Base-by-base conservation (phyloP, 495 filamentous ascomycete genomes). In the Sabuloglossum arenarium region DNA sequence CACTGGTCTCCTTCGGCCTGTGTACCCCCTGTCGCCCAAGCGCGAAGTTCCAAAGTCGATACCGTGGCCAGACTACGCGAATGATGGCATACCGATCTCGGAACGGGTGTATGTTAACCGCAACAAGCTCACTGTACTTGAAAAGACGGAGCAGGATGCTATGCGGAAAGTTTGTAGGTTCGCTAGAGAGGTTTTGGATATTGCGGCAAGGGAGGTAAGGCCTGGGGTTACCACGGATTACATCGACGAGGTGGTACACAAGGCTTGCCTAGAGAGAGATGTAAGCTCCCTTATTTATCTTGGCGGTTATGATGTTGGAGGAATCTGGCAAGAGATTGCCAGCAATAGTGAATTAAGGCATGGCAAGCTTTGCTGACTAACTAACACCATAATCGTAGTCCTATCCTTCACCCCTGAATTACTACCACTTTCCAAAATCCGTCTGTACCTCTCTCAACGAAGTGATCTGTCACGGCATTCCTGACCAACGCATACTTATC, bases 391-490 rank as follows among this genome's bases (percentile, higher is more conserved):
- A 16, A 5, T 23, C 39, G n/a, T 53, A 97, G 91, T 85, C 88
- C 12, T 99, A 99, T 63, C 91, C 91, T 0, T 99, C 91, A 0
- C 87, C 90, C 1, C 70, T 99, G 9, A 99, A 99, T 72, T 99
- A 99, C 67, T 80, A 81, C 73, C 74, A 87, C 66, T 99, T 96
- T 72, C 91, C 91, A 56, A 99, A 99, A 73, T 99, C 91, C 1
- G 81, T 96, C 47, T 99, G 91, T 69, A 97, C 88, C 0, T 95
- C 88, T 1, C 65, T 84, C 58, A 99, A 99, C 72, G 91, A 99
- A 69, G 82, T 94, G 56, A 97, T 99, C 64, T 93, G 87, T 69
- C 87, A 94, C 72, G 87, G 87, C 54, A 93, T 94, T 56, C 87
- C 87, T 19, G 87, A 94, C 58, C 75, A 85, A 60, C 75, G 87